phyloP scores from a whole-genome alignment of 2,329 filamentous ascomycete genomes.

The Ceratocystis cacaofunesta region DNA sequence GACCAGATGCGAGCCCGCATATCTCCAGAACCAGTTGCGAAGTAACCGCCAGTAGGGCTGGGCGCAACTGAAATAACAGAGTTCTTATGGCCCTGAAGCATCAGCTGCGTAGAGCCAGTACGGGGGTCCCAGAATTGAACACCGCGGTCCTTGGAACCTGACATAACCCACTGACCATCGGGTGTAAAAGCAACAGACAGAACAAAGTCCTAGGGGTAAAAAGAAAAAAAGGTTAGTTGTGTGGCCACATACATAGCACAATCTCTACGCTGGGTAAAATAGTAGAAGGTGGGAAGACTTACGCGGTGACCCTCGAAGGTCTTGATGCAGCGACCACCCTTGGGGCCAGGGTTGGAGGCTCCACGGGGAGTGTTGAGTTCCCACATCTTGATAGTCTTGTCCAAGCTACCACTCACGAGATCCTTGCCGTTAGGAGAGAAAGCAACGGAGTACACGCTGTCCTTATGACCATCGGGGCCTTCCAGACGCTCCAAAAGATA shows the following conservation, averaged over 20 bases:
- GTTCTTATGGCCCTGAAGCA: slow-evolving; percentile 98
- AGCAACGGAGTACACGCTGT: slow-evolving; percentile 90
- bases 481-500: slow-evolving; percentile 84
- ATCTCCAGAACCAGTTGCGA: slow-evolving; percentile 92
- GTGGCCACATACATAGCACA: too few relatives aligned
- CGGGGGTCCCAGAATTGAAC: slow-evolving; percentile 98
- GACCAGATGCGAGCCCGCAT: slow-evolving; percentile 98
- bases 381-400: slow-evolving; percentile 99
- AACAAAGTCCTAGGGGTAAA: slow-evolving; percentile 62
- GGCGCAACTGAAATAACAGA: slow-evolving; percentile 96
- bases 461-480: slow-evolving; percentile 86
- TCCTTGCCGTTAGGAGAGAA: slow-evolving; percentile 90
- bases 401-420: slow-evolving; percentile 83
- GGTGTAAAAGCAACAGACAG: slow-evolving; percentile 90
- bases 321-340: slow-evolving; percentile 84
- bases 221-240: too few relatives aligned
- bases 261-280: too few relatives aligned
- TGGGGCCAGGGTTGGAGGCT: slow-evolving; percentile 50
- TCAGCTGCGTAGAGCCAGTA: slow-evolving; percentile 86
- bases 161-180: slow-evolving; percentile 89
- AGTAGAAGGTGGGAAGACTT: slow-evolving; percentile 22
- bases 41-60: slow-evolving; percentile 72
- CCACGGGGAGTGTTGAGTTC: slow-evolving; percentile 64
- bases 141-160: slow-evolving; percentile 89
- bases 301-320: slow-evolving; percentile 95